Percentiles rank a stretch among this genome's conserved stretches.
These are phyloP conservation scores for Daldinia vernicosa DNA, from an alignment of 495 filamentous ascomycete genomes.

Conservation along the genomic window DNA sequence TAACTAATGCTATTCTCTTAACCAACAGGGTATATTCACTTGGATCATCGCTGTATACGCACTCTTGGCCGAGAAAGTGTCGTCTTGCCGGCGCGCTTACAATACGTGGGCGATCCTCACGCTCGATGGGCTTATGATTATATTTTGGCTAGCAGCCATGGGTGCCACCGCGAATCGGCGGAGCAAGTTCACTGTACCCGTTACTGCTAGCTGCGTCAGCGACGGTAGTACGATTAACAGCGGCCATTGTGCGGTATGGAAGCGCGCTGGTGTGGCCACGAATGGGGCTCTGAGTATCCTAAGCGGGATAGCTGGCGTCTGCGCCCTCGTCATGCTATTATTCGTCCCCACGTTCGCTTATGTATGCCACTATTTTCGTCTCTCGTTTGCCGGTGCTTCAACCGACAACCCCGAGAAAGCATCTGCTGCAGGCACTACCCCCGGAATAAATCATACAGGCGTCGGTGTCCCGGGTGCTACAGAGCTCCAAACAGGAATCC, in stretches of 20 bases:
- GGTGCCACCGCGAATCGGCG: constrained; percentile 54
- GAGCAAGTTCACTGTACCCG: constrained; percentile 47
- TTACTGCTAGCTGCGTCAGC: constrained; percentile 48
- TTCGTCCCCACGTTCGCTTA: constrained; percentile 57
- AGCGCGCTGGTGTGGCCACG: constrained; percentile 41
- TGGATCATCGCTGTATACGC: constrained; percentile 54
- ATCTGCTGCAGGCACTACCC: constrained; percentile 35
- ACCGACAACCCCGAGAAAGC: constrained; percentile 50
- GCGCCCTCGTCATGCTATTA: constrained; percentile 54
- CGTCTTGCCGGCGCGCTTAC: constrained; percentile 48
- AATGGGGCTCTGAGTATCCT: constrained; percentile 46
- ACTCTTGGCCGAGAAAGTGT: constrained; percentile 53
- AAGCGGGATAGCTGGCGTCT: constrained; percentile 54
- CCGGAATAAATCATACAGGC: constrained; percentile 3
- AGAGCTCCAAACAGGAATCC: constrained; percentile 38
- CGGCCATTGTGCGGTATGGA: constrained; percentile 47
- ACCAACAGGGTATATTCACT: constrained; percentile 54
- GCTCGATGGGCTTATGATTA: constrained; percentile 55
- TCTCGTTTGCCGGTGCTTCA: constrained; percentile 43
- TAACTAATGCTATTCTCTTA: constrained; percentile 17
- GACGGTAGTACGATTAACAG: constrained; percentile 52
- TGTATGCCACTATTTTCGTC: constrained; percentile 54
- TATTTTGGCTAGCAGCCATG: constrained; percentile 60
- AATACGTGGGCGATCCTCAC: constrained; percentile 59
- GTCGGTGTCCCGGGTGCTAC: constrained; percentile 17